These are phyloP conservation scores for Spiraea crenata DNA, from an alignment of 331 rosid species.

Conservation along the genomic window DNA sequence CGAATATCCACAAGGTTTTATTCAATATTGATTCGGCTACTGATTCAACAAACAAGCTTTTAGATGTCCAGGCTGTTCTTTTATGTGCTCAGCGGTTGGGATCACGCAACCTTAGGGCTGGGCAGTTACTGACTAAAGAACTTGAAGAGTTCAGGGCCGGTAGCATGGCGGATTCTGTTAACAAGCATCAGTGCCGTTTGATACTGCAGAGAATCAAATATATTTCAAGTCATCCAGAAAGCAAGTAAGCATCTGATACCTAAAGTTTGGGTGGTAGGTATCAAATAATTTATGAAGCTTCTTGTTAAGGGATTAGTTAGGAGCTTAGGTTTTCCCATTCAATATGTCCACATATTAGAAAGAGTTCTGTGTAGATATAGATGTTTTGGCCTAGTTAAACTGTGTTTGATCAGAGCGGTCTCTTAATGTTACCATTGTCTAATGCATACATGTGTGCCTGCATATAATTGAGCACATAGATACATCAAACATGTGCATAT, in stretches of 20 bases:
- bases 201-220: constrained; percentile 92
- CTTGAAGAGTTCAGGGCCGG: constrained; percentile 82
- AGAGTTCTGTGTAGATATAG: background rate
- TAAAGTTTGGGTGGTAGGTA: background rate
- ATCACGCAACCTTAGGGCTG: constrained; percentile 91
- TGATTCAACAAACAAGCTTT: constrained; percentile 86
- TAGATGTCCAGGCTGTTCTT: constrained; percentile 94
- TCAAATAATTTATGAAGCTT: background rate
- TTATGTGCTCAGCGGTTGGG: constrained; percentile 88
- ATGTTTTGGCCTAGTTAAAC: background rate
- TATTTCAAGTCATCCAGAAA: constrained; percentile 66
- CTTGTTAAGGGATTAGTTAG: background rate
- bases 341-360: background rate
- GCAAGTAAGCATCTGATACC: constrained; percentile 45
- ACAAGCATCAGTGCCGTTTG: constrained; percentile 92
- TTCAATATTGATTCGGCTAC: constrained; percentile 71
- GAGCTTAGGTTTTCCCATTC: background rate
- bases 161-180: constrained; percentile 85
- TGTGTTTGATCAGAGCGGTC: background rate
- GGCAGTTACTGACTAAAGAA: constrained; percentile 79
- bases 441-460: background rate
- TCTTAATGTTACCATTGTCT: constrained; percentile 5
- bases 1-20: constrained; percentile 83
- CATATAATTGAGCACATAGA: background rate
- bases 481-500: background rate